Base-by-base conservation (phyloP, 2,329 filamentous ascomycete species). In the Fonsecaea pedrosoi region DNA sequence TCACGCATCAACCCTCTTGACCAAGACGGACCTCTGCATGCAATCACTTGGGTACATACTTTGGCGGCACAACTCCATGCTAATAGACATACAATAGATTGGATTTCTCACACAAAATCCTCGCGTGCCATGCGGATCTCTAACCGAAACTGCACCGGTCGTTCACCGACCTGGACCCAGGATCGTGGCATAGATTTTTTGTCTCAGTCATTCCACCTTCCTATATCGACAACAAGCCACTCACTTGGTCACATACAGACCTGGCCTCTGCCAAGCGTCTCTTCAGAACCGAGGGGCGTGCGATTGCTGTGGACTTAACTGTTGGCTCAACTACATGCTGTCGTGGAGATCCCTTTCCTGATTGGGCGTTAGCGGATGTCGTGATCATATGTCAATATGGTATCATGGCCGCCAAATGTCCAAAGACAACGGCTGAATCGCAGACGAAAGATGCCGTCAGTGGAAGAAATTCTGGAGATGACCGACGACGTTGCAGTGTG, bases 351-450 rank as follows among this genome's bases (percentile, higher is more conserved):
- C 38, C 12, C 37, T 65, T 67, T 48, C 64, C 54, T 54, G 37
- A 63, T 69, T 50, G 57, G 65, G 21, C 54, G 25, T 42, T 65
- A 60, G 61, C 54, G 35, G 58, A 69, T 69, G 68, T 69, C 68
- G 68, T 69, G 68, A 67, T 68, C 62, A 32, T 42, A 59, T 40
- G 42, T 42, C 35, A 21, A 37, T 42, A 68, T 68, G 34, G 62
- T 63, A 65, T 53, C 66, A 68, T 68, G 12, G 32, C 38, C 56
- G 18, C 42, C 7, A 48, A 25, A 25, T 32, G 30, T 32, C 45
- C 59, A 54, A 61, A 18, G 21, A 40, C 45, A 32, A 54, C 48
- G n/a, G 18, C 18, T 9, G 13, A 32, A 32, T 38, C 40, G 32
- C 7, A 8, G 48, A n/a, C 48, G 21, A 34, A n/a, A 21, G 30